Percentiles rank a stretch among this genome's conserved stretches.
These are phyloP conservation scores for Boletus hoseneyae DNA, from an alignment of 1,284 basidiomycete genomes.

Conservation along the genomic window DNA sequence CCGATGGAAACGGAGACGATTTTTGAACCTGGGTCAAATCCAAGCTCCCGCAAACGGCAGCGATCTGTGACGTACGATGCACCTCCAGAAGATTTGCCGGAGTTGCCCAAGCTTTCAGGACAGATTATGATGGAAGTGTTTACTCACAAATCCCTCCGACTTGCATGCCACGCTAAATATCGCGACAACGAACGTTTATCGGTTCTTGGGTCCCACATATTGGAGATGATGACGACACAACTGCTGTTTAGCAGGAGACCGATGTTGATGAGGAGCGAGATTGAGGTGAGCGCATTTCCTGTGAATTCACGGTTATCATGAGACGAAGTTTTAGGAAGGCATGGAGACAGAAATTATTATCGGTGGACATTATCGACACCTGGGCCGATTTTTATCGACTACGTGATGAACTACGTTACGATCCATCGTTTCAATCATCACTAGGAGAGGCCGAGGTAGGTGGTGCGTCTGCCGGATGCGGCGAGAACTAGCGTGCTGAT, in stretches of 20 bases:
- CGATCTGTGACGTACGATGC: conserved; percentile 31
- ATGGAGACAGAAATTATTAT: conserved; percentile 37
- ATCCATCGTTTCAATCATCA: conserved; percentile 39
- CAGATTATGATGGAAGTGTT: conserved; percentile 62
- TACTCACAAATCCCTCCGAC: conserved; percentile 61
- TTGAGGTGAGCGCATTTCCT: conserved; percentile 42
- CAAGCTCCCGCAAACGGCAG: conserved; percentile 31
- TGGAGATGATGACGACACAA: conserved; percentile 49
- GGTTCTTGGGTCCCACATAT: conserved; percentile 48
- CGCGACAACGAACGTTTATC: conserved; percentile 59
- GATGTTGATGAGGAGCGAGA: conserved; percentile 43
- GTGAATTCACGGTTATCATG: conserved; percentile 14
- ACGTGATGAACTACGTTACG: conserved; percentile 55
- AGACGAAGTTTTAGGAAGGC: conserved; percentile 34
- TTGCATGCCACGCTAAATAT: conserved; percentile 41
- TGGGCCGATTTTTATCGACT: conserved; percentile 61
- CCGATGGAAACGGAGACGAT: conserved; percentile 33
- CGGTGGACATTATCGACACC: conserved; percentile 45
- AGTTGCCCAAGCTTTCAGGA: conserved; percentile 43
- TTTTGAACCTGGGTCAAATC: conserved; percentile 27
- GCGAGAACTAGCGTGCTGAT: conserved; percentile 19
- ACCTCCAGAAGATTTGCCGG: conserved; percentile 33
- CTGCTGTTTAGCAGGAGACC: conserved; percentile 55
- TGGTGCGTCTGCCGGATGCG: conserved; percentile 15
- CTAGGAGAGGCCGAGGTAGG: conserved; percentile 49